Evolutionary conservation across 192 early-diverging fungal species (phyloP).

Genomic region (Gryganskiella cystojenkinii): DNA sequence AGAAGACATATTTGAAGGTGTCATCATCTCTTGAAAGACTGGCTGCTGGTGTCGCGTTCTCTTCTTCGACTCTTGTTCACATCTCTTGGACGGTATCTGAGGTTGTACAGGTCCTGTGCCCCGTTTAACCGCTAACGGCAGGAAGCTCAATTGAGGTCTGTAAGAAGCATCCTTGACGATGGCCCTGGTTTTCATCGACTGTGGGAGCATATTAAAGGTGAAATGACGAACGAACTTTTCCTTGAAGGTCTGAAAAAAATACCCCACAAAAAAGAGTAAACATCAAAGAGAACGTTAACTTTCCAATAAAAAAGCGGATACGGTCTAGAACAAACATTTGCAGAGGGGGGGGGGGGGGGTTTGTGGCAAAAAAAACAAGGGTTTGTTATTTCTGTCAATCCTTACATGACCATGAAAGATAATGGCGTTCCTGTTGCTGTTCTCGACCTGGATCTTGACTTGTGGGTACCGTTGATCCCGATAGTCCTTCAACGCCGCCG

Average conservation of each 20-base stretch:
- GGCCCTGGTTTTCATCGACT: not conserved
- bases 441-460: conserved; percentile 3
- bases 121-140: not conserved
- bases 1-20: no score
- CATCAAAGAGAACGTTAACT: no score
- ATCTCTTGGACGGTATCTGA: conserved; percentile 14
- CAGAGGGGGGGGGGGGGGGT: no score
- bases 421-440: conserved; percentile 7
- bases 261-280: no score
- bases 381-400: no score
- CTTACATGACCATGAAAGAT: conserved; percentile 10
- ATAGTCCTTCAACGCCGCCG: conserved; percentile 5
- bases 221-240: conserved; percentile 11
- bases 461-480: conserved; percentile 4
- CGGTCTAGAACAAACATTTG: no score
- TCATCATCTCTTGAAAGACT: no score
- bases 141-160: conserved; percentile 11
- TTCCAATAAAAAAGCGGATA: no score
- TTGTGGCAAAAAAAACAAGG: no score
- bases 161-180: not conserved
- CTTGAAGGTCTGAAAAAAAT: no score
- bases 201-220: conserved; percentile 10
- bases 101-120: not conserved
- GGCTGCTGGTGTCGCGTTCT: no score
- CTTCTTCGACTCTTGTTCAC: no score